phyloP scores from a whole-genome alignment of 163 green algal genomes.

The Prototheca wickerhamii region DNA sequence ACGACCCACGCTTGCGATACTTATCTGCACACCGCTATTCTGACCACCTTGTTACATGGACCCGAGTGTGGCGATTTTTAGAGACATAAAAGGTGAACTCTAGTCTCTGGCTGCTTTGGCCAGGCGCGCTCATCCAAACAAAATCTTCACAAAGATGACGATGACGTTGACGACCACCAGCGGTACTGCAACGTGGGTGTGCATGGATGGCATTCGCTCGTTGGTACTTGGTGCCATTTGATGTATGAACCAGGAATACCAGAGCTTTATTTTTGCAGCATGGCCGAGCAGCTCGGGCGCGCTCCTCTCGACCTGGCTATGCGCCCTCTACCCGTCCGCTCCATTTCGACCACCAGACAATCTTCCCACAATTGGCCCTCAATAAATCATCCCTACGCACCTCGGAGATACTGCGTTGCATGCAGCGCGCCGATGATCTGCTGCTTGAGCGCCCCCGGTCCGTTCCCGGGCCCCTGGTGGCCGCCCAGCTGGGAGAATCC shows the following conservation, averaged over 20 bases:
- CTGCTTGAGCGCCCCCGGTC: slow-evolving; percentile 43
- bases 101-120: no score
- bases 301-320: no score
- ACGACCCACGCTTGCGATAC: no score
- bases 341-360: slow-evolving; percentile 11
- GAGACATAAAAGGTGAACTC: no score
- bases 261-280: no score
- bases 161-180: slow-evolving; percentile 56
- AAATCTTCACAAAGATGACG: slow-evolving; percentile 60
- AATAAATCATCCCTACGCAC: slow-evolving; percentile 18
- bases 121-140: slow-evolving; percentile 14
- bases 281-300: no score
- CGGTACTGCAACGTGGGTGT: slow-evolving; percentile 19
- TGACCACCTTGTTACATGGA: no score
- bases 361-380: slow-evolving; percentile 15
- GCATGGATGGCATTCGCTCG: not conserved
- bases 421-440: slow-evolving; percentile 66
- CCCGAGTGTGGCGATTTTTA: no score
- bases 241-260: no score
- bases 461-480: slow-evolving; percentile 5
- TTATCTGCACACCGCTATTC: no score
- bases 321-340: no score
- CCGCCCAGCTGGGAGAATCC: slow-evolving; percentile 62
- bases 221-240: no score
- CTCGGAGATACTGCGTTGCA: slow-evolving; percentile 59